Percentiles rank a stretch among this genome's conserved stretches.
phyloP scores from a whole-genome alignment of 345 rosid species.

The Syzygium jambos region DNA sequence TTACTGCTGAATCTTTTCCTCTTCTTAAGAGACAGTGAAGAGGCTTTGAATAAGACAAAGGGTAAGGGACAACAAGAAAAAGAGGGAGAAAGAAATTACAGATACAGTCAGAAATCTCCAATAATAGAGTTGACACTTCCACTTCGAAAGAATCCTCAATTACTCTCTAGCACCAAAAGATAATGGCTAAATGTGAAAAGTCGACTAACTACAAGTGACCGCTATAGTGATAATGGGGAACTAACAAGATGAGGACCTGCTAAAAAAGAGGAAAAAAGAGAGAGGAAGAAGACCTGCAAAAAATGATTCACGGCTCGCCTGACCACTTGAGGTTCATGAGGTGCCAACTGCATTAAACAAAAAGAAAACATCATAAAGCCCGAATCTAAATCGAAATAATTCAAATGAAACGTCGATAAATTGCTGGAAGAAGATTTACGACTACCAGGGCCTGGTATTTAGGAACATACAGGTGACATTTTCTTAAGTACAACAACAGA shows the following conservation, averaged over 20 bases:
- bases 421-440: neutral
- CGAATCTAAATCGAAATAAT: neutral
- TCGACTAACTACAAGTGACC: neutral
- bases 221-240: neutral
- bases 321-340: constrained; percentile 86
- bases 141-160: neutral
- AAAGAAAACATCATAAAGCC: neutral
- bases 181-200: neutral
- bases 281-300: constrained; percentile 49
- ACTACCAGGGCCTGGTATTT: neutral
- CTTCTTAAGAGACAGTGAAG: neutral
- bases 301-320: constrained; percentile 91
- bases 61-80: neutral
- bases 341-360: constrained; percentile 56
- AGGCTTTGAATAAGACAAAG: neutral
- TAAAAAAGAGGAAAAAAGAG: neutral
- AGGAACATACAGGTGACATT: neutral
- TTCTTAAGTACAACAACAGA: neutral
- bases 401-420: neutral
- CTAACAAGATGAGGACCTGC: neutral
- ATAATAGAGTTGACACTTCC: neutral
- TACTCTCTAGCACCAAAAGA: neutral
- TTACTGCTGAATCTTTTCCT: neutral
- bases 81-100: neutral
- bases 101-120: neutral